Conservation (phyloP, 2,329 filamentous ascomycete genomes). For the Cladophialophora immunda region DNA sequence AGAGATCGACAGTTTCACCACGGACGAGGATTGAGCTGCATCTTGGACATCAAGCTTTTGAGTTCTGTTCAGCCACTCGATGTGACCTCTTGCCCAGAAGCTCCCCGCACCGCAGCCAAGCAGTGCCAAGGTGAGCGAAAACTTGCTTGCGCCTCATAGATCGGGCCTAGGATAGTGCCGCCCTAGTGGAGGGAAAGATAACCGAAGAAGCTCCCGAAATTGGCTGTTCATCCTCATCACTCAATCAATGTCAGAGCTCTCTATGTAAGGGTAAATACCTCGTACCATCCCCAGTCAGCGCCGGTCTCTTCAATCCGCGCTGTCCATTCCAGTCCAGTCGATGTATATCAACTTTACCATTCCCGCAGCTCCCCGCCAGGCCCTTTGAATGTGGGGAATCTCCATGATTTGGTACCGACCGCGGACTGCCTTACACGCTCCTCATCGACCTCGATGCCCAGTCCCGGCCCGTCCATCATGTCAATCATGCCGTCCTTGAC, state of each 20-base stretch:
- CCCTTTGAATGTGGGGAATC: constrained; percentile 17
- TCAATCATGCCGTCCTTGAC: constrained; percentile 18
- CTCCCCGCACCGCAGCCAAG: too few species aligned
- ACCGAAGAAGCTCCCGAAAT: not conserved
- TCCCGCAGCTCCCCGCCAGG: constrained; percentile 16
- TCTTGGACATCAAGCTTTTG: too few species aligned
- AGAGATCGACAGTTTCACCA: not conserved
- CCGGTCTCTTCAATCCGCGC: constrained; percentile 8
- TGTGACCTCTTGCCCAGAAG: too few species aligned
- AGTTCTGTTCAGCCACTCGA: too few species aligned
- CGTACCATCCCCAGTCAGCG: constrained; percentile 7
- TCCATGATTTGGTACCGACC: constrained; percentile 19
- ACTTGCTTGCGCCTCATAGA: too few species aligned
- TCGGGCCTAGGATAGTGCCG: too few species aligned
- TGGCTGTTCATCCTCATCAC: not conserved
- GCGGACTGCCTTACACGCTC: constrained; percentile 16
- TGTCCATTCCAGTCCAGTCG: constrained; percentile 8
- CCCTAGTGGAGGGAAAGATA: too few species aligned
- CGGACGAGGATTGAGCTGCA: not conserved
- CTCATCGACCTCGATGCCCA: constrained; percentile 20
- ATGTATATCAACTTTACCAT: constrained; percentile 17
- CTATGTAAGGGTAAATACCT: constrained; percentile 2
- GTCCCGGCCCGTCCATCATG: constrained; percentile 20
- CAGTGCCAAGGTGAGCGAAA: too few species aligned
- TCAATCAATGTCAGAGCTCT: not conserved